Base-by-base conservation (phyloP, 345 rosid genomes). In the Euphorbia lathyris region DNA sequence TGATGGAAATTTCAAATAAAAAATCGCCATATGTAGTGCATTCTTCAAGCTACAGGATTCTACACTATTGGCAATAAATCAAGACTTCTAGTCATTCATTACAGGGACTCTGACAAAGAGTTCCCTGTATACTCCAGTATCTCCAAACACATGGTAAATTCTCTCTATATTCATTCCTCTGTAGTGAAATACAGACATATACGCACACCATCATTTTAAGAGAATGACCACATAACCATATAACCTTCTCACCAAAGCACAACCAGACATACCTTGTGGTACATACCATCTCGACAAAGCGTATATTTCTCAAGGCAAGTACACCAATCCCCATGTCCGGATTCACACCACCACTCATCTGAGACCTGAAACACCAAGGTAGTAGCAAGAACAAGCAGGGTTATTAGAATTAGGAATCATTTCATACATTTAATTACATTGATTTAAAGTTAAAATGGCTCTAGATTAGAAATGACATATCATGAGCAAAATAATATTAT, bases 291-390 rank as follows among this genome's bases (percentile, higher is more conserved):
- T 53, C 89, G 82, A 71, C 89, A 86, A 71, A 88, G 86, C 16
- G 82, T 77, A 70, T 85, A 88, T 77, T 77, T 88, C 80, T 86
- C 94, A 52, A 88, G 83, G 84, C 84, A 85, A 40, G 86, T 88
- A 72, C 82, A 81, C 94, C 90, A 88, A 78, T 88, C 89, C 50
- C 94, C 94, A 74, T 88, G 94, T 76, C 94, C 94, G 12, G 94
- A 86, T 75, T 85, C 84, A 75, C 83, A 86, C 94, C 94, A 88
- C 94, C 94, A 88, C 77, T 83, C 91, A 58, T 88, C 86, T 14
- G 94, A 85, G 58, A 84, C 90, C 93, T 88, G 83, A 55, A 30
- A 71, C 34, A 69, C 32, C 70, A 64, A 68, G 65, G 27, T 63
- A 53, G 22, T 30, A 66, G n/a, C 19, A 48, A n/a, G 20, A 55